Evolutionary conservation across 257 asterid genomes (phyloP), one percentile per base, ranked within the genome.

Genomic region (Solanum medicagineum): DNA sequence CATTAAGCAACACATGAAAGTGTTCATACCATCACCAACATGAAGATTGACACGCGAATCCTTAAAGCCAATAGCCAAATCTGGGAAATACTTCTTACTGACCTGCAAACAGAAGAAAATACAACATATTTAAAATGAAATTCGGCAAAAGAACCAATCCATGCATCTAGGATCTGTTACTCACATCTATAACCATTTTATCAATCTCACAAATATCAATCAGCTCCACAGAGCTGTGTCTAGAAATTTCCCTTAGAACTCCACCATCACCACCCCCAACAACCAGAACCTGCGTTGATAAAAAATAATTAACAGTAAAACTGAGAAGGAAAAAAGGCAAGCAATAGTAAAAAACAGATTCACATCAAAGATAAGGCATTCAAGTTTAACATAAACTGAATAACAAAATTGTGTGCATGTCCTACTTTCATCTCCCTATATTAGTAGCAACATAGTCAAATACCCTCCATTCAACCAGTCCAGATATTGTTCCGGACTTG

Each of bases 211-310:
- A 97, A 81, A 97, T 97, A 89, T 97, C 98, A 84, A 97, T 97
- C 85, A 12, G 85, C 89, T 94, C 94, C 90, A 97, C 98, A 81
- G 99, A 94, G 89, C 90, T 89, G 88, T 97, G 98, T 80, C 98
- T 98, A 74, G 96, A 89, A 90, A 97, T 89, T 90, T 97, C 99
- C 87, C 97, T 89, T 80, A 95, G 97, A 87, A 97, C 99, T 56
- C 99, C 99, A 87, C 98, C 99, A 88, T 97, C 99, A 90, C 99
- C 99, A 22, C 99, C 99, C 81, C 99, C 99, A 26, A 97, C 97
- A 84, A 97, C 99, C 90, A 97, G 91, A 91, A 97, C 98, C 98
- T 97, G 93, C 88, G 84, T 79, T 66, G 84, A 53, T 51, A 88
- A 19, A 60, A 85, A 79, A 79, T 26, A 26, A 53, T 51, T 26